Evolutionary conservation across 2,329 filamentous ascomycete species (phyloP).

Genomic region (Periglandula ipomoeae): DNA sequence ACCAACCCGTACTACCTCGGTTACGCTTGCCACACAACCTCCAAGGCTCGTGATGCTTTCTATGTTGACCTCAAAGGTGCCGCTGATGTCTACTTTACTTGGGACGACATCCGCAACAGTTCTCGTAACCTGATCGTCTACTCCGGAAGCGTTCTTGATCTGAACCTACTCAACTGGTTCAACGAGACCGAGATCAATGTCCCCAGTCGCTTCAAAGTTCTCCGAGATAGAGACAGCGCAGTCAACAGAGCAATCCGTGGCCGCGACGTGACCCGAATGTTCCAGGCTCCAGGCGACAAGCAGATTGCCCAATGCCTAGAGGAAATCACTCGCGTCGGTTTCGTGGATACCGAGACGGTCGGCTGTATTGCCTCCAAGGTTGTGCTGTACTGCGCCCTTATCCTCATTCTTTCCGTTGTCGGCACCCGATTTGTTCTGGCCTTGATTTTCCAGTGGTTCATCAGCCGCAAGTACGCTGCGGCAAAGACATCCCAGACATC

Average conservation of each 20-base stretch:
- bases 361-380: constrained; percentile 97
- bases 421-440: constrained; percentile 79
- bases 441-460: constrained; percentile 91
- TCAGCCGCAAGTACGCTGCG: constrained; percentile 77
- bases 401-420: constrained; percentile 88
- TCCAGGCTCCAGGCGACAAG: constrained; percentile 73
- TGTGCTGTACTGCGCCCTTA: constrained; percentile 86
- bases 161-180: constrained; percentile 85
- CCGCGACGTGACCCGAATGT: constrained; percentile 80
- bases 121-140: constrained; percentile 90
- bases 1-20: constrained; percentile 71
- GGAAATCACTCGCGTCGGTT: constrained; percentile 92
- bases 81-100: constrained; percentile 92
- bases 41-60: constrained; percentile 59
- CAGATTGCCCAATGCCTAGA: constrained; percentile 77
- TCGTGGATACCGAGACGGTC: constrained; percentile 89
- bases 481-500: constrained; percentile 75
- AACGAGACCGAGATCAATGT: constrained; percentile 69
- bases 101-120: constrained; percentile 84
- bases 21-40: constrained; percentile 80
- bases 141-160: constrained; percentile 84
- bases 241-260: constrained; percentile 61
- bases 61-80: constrained; percentile 57
- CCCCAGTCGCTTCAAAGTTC: constrained; percentile 68
- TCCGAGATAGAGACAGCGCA: constrained; percentile 56